Evolutionary conservation across 495 filamentous ascomycete genomes (phyloP).

Genomic region (Terfezia claveryi): DNA sequence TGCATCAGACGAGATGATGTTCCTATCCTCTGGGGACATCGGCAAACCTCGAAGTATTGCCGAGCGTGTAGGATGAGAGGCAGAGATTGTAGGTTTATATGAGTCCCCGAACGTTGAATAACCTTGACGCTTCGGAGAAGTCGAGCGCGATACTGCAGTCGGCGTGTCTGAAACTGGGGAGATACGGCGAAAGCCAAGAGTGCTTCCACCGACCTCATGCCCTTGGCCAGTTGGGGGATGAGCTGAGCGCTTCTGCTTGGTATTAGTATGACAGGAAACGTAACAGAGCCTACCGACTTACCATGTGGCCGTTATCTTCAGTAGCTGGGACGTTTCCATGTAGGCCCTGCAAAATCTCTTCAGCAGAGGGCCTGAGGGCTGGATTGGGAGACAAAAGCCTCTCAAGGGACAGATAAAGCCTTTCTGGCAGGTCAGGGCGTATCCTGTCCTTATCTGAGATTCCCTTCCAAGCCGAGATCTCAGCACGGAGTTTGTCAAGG

Average conservation of each 20-base stretch:
- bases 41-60: slow-evolving; percentile 20
- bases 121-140: slow-evolving; percentile 10
- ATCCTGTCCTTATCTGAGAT: slow-evolving; percentile 53
- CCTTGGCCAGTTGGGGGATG: slow-evolving; percentile 21
- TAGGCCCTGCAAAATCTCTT: slow-evolving; percentile 66
- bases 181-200: slow-evolving; percentile 35
- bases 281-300: slow-evolving; percentile 21
- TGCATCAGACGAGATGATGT: too few species aligned
- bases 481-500: slow-evolving; percentile 63
- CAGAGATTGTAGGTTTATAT: slow-evolving; percentile 5
- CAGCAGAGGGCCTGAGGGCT: slow-evolving; percentile 54
- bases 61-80: slow-evolving; percentile 2
- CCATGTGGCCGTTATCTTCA: slow-evolving; percentile 31
- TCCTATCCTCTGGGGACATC: not conserved
- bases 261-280: slow-evolving; percentile 19
- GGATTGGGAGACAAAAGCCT: slow-evolving; percentile 61
- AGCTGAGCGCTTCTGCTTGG: slow-evolving; percentile 13
- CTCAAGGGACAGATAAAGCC: slow-evolving; percentile 66
- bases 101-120: slow-evolving; percentile 18
- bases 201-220: slow-evolving; percentile 31
- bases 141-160: slow-evolving; percentile 16
- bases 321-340: slow-evolving; percentile 38
- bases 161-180: slow-evolving; percentile 33
- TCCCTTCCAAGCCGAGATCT: slow-evolving; percentile 72
- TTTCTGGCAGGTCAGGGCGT: slow-evolving; percentile 63